A percentile compares a stretch with the other conserved stretches of the same genome.
phyloP scores from a whole-genome alignment of 116 monocot genomes.

The Cymodocea nodosa region DNA sequence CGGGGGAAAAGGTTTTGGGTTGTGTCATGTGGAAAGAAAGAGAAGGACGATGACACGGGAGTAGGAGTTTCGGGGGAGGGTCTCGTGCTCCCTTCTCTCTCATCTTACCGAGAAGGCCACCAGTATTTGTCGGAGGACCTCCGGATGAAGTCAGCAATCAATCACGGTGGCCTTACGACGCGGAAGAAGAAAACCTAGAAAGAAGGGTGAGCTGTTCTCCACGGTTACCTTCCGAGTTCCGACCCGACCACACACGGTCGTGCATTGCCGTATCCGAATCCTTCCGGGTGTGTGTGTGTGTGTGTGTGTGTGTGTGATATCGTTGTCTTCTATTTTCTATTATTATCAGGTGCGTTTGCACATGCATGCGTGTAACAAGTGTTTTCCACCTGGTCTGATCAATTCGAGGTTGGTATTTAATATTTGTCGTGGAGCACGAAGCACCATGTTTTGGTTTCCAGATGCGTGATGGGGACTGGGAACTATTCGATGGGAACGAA shows the following conservation, averaged over 20 bases:
- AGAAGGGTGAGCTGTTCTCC: too few relatives aligned
- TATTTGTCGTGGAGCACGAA: constrained; percentile 8
- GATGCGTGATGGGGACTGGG: too few relatives aligned
- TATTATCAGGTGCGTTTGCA: background rate
- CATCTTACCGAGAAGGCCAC: background rate
- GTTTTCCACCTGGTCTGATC: background rate
- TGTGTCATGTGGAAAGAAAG: background rate
- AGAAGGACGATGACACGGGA: background rate
- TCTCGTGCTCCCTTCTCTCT: background rate
- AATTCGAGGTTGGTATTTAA: constrained; percentile 5
- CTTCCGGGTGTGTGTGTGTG: too few relatives aligned
- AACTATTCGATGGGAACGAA: too few relatives aligned
- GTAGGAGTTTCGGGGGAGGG: background rate
- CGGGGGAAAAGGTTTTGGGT: background rate
- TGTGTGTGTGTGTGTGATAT: too few relatives aligned
- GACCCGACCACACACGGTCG: too few relatives aligned
- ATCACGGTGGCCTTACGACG: too few relatives aligned
- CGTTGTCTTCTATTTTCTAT: too few relatives aligned
- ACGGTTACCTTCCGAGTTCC: too few relatives aligned
- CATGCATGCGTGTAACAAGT: background rate
- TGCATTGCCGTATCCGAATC: too few relatives aligned
- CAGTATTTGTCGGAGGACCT: constrained; percentile 1
- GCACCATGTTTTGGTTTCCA: background rate
- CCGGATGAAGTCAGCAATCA: background rate
- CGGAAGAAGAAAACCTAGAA: too few relatives aligned